Conservation (phyloP, 1,139 yeast genomes). For the Suhomyces yuchorum region DNA sequence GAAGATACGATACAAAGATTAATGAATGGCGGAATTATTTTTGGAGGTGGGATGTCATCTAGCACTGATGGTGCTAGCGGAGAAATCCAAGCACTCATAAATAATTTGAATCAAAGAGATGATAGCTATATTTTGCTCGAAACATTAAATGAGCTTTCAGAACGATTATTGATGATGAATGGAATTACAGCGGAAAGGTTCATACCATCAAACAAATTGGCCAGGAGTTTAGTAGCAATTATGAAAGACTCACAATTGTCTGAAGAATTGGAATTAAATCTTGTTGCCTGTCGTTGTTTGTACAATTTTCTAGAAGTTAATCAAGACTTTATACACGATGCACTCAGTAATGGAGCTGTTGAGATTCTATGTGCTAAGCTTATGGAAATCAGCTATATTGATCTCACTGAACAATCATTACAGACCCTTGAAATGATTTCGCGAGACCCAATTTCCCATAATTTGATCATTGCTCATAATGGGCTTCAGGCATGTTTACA, state of each 20-base stretch:
- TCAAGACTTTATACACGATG: conserved; percentile 63
- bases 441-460: conserved; percentile 51
- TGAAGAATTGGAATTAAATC: conserved; percentile 75
- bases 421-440: conserved; percentile 75
- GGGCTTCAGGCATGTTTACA: conserved; percentile 70
- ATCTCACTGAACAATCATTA: conserved; percentile 88
- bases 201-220: conserved; percentile 62
- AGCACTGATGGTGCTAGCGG: conserved; percentile 14
- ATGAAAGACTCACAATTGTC: conserved; percentile 59
- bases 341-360: conserved; percentile 68
- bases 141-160: conserved; percentile 64
- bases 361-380: conserved; percentile 68
- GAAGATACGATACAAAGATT: conserved; percentile 41
- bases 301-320: conserved; percentile 81
- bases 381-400: conserved; percentile 78
- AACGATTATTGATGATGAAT: conserved; percentile 67
- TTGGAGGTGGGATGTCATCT: conserved; percentile 32
- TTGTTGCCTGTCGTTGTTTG: conserved; percentile 83
- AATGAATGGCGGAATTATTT: conserved; percentile 37
- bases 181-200: conserved; percentile 61
- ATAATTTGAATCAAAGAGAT: conserved; percentile 45
- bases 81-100: conserved; percentile 44
- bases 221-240: conserved; percentile 58
- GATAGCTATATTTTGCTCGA: conserved; percentile 55
- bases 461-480: conserved; percentile 54